Conservation (phyloP, 1,284 basidiomycete genomes). For the Thecaphora thlaspeos region DNA sequence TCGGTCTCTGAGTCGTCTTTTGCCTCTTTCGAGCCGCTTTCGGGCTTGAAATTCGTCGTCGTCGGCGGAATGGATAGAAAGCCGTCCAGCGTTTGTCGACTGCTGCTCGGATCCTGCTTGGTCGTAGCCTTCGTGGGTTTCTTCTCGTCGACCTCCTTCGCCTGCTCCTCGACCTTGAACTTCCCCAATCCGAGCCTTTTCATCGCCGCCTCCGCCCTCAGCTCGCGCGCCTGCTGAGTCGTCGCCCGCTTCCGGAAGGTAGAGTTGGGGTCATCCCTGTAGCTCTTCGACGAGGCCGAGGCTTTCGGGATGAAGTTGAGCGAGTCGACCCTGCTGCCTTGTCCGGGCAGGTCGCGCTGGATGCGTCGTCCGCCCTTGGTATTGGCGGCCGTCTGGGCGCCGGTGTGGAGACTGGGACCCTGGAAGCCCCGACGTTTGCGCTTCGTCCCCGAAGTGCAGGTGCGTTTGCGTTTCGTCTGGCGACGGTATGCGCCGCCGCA, state of each 20-base stretch:
- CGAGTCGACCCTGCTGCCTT: conserved; percentile 38
- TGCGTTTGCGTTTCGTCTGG: conserved; percentile 16
- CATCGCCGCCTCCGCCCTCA: conserved; percentile 32
- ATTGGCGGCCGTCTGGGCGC: conserved; percentile 43
- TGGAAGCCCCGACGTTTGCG: conserved; percentile 11
- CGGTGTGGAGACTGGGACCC: conserved; percentile 41
- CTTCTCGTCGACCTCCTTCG: neutral
- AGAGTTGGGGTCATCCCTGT: conserved; percentile 42
- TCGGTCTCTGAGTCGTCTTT: neutral
- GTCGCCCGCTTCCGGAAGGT: conserved; percentile 41
- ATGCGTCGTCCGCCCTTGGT: conserved; percentile 18
- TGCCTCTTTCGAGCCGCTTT: neutral
- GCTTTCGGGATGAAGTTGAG: conserved; percentile 32
- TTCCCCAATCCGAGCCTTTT: conserved; percentile 7
- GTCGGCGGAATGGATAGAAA: neutral
- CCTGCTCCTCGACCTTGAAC: neutral
- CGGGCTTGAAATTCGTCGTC: no score
- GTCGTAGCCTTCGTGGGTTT: neutral
- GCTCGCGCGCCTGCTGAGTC: conserved; percentile 22
- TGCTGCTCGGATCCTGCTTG: neutral
- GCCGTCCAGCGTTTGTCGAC: neutral
- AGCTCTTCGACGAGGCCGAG: conserved; percentile 13
- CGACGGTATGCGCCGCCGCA: conserved; percentile 39
- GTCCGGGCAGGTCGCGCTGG: conserved; percentile 18
- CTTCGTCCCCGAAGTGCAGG: conserved; percentile 13